Evolutionary conservation across 352 stramenopile species (phyloP), one percentile per base, ranked within the genome.

Genomic region (Phytophthora ramorum): DNA sequence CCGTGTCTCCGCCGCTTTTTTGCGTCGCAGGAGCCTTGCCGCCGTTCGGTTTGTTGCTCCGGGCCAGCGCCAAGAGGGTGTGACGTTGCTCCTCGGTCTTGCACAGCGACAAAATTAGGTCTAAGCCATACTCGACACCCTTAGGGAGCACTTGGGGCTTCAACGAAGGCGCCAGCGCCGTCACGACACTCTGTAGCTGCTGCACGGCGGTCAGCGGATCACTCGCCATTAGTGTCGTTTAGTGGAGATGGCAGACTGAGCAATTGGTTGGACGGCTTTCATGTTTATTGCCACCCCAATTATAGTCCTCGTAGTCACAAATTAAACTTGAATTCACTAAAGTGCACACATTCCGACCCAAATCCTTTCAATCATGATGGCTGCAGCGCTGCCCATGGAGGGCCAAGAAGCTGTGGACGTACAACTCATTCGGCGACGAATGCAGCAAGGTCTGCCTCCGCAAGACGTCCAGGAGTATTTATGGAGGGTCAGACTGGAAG

Each of bases 381-480:
- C 76, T 8, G 63, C 83, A 1, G 86, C 70, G 70, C 77, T 94
- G 47, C 86, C 83, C 16, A 76, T 94, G 47, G 62, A 87, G 19
- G 82, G 81, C 55, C 78, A 79, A 34, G 63, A 66, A 26, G 52
- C 64, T 10, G 75, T 89, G 73, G 79, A 94, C 59, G 68, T 92
- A 26, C 64, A 71, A 45, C 77, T 83, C 14, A 90, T 93, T 58
- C 69, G 72, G 17, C 57, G 68, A 49, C 80, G 83, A 48, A 94
- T 94, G 85, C 72, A 81, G 40, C 71, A 81, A 38, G 83, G 77
- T 7, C 8, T 90, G 1, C 87, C 87, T 1, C 87, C 87, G 0
- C 72, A 78, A 20, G 78, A 94, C 55, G 87, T 91, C 4, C 84
- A 96, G 59, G 87, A 96, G 69, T 96, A 96, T 67, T 68, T 96